Evolutionary conservation across 805 yeast species (phyloP).

Genomic region (Teunomyces pallodes): DNA sequence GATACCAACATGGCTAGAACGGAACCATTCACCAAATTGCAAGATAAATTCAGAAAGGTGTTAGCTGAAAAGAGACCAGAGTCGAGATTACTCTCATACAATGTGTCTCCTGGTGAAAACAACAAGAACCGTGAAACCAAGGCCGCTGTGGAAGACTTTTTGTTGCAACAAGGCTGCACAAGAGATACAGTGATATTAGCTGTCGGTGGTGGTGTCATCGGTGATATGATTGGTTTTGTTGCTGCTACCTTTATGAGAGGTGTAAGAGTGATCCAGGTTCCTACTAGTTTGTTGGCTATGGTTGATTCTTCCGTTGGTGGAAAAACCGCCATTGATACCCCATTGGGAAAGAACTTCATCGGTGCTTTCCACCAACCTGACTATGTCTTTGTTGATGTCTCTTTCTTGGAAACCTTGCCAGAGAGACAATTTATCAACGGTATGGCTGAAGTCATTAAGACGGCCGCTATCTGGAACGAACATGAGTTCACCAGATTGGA

Average conservation of each 20-base stretch:
- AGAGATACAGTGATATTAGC: slow-evolving; percentile 94
- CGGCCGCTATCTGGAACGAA: slow-evolving; percentile 98
- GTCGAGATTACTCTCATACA: slow-evolving; percentile 68
- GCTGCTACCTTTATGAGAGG: slow-evolving; percentile 99
- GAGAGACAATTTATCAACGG: slow-evolving; percentile 95
- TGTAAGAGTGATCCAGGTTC: slow-evolving; percentile 88
- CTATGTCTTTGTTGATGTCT: slow-evolving; percentile 82
- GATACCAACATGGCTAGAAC: slow-evolving; percentile 75
- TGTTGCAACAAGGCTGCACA: slow-evolving; percentile 82
- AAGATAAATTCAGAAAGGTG: slow-evolving; percentile 38
- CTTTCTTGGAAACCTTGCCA: slow-evolving; percentile 84
- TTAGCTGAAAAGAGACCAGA: slow-evolving; percentile 41
- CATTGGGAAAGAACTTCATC: slow-evolving; percentile 89
- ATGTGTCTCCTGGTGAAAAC: slow-evolving; percentile 90
- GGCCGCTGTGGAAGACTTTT: slow-evolving; percentile 88
- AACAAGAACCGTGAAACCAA: slow-evolving; percentile 86
- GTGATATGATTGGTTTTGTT: slow-evolving; percentile 98
- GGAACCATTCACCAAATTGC: slow-evolving; percentile 54
- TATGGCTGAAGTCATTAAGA: slow-evolving; percentile 96
- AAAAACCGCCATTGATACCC: slow-evolving; percentile 96
- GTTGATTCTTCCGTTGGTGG: slow-evolving; percentile 98
- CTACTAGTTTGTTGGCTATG: slow-evolving; percentile 93
- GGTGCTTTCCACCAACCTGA: slow-evolving; percentile 98
- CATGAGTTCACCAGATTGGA: slow-evolving; percentile 84
- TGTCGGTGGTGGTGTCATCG: slow-evolving; percentile 97